Percentiles rank a stretch among this genome's conserved stretches.
Conservation (phyloP, 139 green algal species). For the Chlorella sp. region DNA sequence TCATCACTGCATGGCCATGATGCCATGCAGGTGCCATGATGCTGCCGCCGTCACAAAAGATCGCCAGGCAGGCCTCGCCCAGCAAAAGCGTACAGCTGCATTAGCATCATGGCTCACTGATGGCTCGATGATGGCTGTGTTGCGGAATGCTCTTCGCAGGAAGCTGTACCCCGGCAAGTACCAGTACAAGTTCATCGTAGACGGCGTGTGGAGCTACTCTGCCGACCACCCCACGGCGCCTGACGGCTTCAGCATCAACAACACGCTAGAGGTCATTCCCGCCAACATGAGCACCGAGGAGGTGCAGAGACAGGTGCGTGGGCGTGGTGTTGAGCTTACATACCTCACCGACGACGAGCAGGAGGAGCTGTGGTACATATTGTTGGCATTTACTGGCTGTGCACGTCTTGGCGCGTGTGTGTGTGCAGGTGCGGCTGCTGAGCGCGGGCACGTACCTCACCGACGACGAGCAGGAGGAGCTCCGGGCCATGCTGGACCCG, state of each 20-base stretch:
- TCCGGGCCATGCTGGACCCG: conserved; percentile 32
- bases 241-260: conserved; percentile 76
- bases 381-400: conserved; percentile 7
- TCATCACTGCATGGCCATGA: too few relatives aligned
- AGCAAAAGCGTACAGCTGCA: too few relatives aligned
- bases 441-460: conserved; percentile 12
- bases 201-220: conserved; percentile 79
- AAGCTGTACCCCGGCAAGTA: conserved; percentile 44
- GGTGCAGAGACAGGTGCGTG: background rate
- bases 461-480: conserved; percentile 30
- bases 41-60: too few relatives aligned
- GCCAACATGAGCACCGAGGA: background rate
- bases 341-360: conserved; percentile 34
- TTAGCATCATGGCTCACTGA: background rate
- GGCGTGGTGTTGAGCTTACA: background rate
- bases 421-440: conserved; percentile 4
- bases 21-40: too few relatives aligned
- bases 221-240: conserved; percentile 58
- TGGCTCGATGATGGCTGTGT: too few relatives aligned
- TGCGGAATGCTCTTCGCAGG: conserved; percentile 23
- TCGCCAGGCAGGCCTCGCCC: too few relatives aligned
- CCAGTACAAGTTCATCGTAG: conserved; percentile 91
- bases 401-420: background rate
- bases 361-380: conserved; percentile 19
- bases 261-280: conserved; percentile 49